phyloP scores from a whole-genome alignment of 1,139 yeast species.

The Protomyces pachydermus region DNA sequence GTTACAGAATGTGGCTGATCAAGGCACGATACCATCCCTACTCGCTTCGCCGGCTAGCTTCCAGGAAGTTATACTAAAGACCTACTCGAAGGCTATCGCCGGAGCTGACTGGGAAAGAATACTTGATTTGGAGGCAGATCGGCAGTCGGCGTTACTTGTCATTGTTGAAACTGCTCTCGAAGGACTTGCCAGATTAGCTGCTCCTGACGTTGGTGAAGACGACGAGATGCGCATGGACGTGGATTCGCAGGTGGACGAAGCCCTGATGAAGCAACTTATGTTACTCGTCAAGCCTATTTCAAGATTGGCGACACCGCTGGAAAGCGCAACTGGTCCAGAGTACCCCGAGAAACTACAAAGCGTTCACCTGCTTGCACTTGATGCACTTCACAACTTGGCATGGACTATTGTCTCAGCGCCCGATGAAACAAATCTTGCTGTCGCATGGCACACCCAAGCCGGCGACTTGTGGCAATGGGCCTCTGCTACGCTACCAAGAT shows the following conservation, averaged over 20 bases:
- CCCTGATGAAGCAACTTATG: conserved; percentile 1
- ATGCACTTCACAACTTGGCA: conserved; percentile 59
- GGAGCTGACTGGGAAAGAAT: not conserved
- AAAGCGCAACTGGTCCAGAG: not conserved
- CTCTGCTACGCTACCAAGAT: not conserved
- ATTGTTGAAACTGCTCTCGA: not conserved
- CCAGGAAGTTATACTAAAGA: not conserved
- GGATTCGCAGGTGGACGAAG: conserved; percentile 18
- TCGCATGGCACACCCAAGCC: conserved; percentile 17
- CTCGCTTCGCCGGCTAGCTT: not conserved
- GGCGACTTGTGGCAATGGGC: conserved; percentile 34
- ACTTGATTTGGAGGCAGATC: not conserved
- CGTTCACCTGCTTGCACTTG: conserved; percentile 47
- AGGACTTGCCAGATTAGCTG: not conserved
- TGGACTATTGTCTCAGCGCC: conserved; percentile 36
- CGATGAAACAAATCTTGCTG: not conserved
- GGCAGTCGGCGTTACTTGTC: not conserved
- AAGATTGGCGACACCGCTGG: not conserved
- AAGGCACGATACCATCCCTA: too few species aligned
- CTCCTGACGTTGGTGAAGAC: not conserved
- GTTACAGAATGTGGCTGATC: not conserved
- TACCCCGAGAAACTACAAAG: conserved; percentile 7
- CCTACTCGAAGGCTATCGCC: not conserved
- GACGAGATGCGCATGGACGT: conserved; percentile 25
- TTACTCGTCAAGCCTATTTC: not conserved